These are phyloP conservation scores for Guadua angustifolia DNA, from an alignment of 176 grass and related monocot species.

Conservation along the genomic window DNA sequence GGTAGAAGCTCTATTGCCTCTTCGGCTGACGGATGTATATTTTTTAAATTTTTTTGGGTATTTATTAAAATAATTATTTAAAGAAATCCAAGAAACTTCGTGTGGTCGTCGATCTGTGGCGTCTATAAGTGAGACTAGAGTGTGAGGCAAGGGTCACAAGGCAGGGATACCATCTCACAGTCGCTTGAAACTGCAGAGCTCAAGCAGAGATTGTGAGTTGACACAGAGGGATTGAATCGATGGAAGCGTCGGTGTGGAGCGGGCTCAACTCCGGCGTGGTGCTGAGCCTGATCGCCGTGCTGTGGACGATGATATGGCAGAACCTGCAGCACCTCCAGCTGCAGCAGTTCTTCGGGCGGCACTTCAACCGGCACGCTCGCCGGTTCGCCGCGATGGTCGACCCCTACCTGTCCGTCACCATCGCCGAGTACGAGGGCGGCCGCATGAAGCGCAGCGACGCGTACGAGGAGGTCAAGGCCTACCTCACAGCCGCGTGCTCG, in stretches of 20 bases:
- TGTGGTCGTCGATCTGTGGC: not conserved
- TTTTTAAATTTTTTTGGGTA: no score
- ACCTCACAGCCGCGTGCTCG: conserved; percentile 46
- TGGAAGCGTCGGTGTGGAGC: conserved; percentile 5
- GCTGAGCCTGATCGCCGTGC: conserved; percentile 48
- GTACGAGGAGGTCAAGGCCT: conserved; percentile 57
- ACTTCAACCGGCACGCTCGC: conserved; percentile 42
- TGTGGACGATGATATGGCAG: conserved; percentile 57
- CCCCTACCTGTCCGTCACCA: conserved; percentile 58
- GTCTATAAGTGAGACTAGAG: not conserved
- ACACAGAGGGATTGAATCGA: no score
- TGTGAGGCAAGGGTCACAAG: not conserved
- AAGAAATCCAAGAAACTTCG: no score
- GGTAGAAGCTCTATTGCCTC: no score
- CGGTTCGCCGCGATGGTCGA: conserved; percentile 48
- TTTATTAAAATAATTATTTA: no score
- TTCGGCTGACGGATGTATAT: no score
- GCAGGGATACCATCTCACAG: not conserved
- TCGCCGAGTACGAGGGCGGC: conserved; percentile 55
- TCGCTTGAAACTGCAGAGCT: not conserved
- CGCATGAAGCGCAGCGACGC: conserved; percentile 53
- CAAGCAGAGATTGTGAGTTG: not conserved
- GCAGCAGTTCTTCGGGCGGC: conserved; percentile 35
- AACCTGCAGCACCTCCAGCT: conserved; percentile 57
- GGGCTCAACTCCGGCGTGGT: conserved; percentile 54